Conservation (phyloP, 352 stramenopile genomes). For the Pilasporangium apinafurcum region DNA sequence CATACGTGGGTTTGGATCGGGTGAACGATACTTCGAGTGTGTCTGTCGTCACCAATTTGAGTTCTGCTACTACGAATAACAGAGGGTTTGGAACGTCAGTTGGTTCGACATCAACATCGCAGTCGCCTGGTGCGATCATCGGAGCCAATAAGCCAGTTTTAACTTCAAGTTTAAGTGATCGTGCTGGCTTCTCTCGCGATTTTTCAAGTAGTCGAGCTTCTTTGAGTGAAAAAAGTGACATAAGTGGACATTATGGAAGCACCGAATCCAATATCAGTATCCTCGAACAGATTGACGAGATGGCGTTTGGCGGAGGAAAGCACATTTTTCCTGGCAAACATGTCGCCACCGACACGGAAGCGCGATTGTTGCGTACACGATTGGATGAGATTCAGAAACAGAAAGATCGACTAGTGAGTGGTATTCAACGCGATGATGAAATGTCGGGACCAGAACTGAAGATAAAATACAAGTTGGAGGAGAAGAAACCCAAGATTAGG, state of each 20-base stretch:
- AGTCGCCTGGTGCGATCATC: neutral
- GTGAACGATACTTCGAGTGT: slow-evolving; percentile 45
- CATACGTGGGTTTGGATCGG: slow-evolving; percentile 71
- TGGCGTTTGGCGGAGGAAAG: slow-evolving; percentile 61
- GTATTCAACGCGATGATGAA: slow-evolving; percentile 35
- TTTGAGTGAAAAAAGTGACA: slow-evolving; percentile 9
- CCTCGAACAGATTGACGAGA: slow-evolving; percentile 72
- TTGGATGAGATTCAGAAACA: slow-evolving; percentile 74
- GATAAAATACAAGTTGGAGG: slow-evolving; percentile 34
- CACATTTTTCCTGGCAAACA: slow-evolving; percentile 59
- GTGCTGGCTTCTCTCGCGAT: too few relatives aligned
- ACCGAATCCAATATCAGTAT: slow-evolving; percentile 33
- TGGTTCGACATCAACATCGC: slow-evolving; percentile 1
- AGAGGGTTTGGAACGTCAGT: slow-evolving; percentile 14
- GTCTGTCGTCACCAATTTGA: slow-evolving; percentile 73
- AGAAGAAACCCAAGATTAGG: slow-evolving; percentile 41
- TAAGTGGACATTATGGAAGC: neutral
- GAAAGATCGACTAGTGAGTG: slow-evolving; percentile 53
- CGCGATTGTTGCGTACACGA: slow-evolving; percentile 65
- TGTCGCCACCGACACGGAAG: slow-evolving; percentile 74
- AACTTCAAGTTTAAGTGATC: too few relatives aligned
- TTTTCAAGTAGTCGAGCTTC: slow-evolving; percentile 17
- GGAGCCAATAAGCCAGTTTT: too few relatives aligned
- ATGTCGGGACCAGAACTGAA: slow-evolving; percentile 49
- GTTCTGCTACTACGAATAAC: slow-evolving; percentile 16